Evolutionary conservation across 164 flowering plant genomes (phyloP).

Genomic region (Amborella trichopoda): DNA sequence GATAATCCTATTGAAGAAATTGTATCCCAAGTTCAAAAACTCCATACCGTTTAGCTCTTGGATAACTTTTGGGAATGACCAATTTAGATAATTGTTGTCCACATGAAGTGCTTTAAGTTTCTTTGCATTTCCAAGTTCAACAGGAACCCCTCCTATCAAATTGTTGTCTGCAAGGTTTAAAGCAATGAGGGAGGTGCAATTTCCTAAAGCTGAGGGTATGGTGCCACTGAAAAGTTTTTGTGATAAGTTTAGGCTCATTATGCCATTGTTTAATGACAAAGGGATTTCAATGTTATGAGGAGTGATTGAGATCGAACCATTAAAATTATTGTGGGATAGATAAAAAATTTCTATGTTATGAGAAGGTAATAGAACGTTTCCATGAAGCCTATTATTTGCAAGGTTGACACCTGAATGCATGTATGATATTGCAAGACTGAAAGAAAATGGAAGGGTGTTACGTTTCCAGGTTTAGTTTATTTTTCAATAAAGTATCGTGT

Average conservation of each 20-base stretch:
- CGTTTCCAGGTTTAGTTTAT: no score
- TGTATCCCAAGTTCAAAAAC: conserved; percentile 7
- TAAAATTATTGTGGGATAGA: background rate
- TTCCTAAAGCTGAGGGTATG: conserved; percentile 4
- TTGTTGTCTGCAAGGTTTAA: conserved; percentile 10
- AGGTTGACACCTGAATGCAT: background rate
- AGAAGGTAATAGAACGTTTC: conserved; percentile 5
- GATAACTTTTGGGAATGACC: conserved; percentile 9
- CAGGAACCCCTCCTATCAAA: conserved; percentile 3
- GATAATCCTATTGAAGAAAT: conserved; percentile 9
- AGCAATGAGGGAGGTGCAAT: conserved; percentile 9
- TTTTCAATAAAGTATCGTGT: no score
- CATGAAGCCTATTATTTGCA: conserved; percentile 10
- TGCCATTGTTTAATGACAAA: no score
- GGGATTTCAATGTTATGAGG: background rate
- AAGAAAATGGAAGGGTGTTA: no score
- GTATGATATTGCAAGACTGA: background rate
- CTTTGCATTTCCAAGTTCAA: conserved; percentile 5
- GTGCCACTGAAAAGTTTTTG: background rate
- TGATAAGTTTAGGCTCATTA: no score
- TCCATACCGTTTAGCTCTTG: background rate
- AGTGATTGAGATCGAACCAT: background rate
- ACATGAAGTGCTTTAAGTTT: conserved; percentile 1
- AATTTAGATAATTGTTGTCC: conserved; percentile 6
- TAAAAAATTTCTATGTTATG: conserved; percentile 3